Conservation (phyloP, 805 yeast species). For the Hanseniaspora guilliermondii region DNA sequence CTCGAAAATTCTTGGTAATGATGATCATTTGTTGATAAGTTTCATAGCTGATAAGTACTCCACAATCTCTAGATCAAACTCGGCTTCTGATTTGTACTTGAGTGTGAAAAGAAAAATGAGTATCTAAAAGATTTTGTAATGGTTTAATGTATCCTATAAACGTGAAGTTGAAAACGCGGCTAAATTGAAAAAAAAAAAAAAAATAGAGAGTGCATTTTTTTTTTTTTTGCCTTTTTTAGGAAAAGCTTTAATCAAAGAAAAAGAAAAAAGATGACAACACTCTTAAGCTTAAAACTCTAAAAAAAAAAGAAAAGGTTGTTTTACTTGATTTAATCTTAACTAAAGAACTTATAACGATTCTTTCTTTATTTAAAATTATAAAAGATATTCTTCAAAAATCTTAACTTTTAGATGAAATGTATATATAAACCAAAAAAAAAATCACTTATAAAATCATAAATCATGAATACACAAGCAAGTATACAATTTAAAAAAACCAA, state of each 20-base stretch:
- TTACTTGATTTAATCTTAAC: too few relatives aligned
- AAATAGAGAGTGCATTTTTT: background rate
- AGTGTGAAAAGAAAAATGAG: background rate
- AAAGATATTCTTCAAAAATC: too few relatives aligned
- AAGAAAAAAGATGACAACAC: background rate
- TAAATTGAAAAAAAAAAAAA: background rate
- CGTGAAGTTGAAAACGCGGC: background rate
- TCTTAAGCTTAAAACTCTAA: too few relatives aligned
- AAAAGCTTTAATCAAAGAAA: background rate
- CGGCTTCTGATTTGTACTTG: background rate
- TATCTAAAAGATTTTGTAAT: background rate
- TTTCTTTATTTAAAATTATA: background rate
- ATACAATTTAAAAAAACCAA: background rate
- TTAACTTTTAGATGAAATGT: too few relatives aligned
- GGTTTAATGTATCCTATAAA: too few relatives aligned
- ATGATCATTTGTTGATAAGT: conserved; percentile 2
- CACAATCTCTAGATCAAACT: background rate
- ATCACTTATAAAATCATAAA: background rate
- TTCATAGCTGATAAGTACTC: background rate
- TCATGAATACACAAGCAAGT: background rate
- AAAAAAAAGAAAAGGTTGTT: too few relatives aligned
- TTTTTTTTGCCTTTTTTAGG: background rate
- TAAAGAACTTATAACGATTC: too few relatives aligned
- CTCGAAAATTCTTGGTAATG: background rate
- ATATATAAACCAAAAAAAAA: background rate